A percentile compares a stretch with the other conserved stretches of the same genome.
These are phyloP conservation scores for Closterium sp. DNA, from an alignment of 139 green algal species.

Conservation along the genomic window DNA sequence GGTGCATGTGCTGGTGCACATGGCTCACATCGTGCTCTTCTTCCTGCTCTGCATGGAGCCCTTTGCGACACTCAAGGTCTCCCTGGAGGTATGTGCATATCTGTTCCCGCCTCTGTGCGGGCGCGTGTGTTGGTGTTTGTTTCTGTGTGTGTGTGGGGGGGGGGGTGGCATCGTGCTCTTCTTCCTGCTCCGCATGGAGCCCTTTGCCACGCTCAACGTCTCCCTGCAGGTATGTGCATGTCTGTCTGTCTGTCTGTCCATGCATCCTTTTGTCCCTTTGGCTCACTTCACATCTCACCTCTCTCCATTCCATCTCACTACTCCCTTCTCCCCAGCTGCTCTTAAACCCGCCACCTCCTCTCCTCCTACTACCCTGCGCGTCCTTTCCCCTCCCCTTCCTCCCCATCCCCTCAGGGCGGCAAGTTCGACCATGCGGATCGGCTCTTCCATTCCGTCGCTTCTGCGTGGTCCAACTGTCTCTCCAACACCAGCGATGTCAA, in stretches of 20 bases:
- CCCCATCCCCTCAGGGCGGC: slow-evolving; percentile 15
- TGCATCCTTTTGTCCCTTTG: too few species aligned
- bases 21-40: slow-evolving; percentile 54
- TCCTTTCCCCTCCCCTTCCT: not conserved
- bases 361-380: not conserved
- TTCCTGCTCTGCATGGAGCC: slow-evolving; percentile 60
- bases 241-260: not conserved
- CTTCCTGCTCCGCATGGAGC: slow-evolving; percentile 58
- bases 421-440: slow-evolving; percentile 63
- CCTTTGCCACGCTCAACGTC: slow-evolving; percentile 50
- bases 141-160: not conserved
- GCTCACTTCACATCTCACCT: not conserved
- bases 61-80: slow-evolving; percentile 46
- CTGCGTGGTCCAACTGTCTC: slow-evolving; percentile 37
- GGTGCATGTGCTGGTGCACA: not conserved
- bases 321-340: not conserved
- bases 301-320: not conserved
- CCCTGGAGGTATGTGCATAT: slow-evolving; percentile 44
- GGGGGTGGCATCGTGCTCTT: slow-evolving; percentile 54
- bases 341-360: too few species aligned
- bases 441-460: slow-evolving; percentile 54
- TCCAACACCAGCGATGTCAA: slow-evolving; percentile 59
- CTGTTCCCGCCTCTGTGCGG: too few species aligned
- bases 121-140: not conserved
- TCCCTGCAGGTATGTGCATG: too few species aligned